phyloP scores from a whole-genome alignment of 73 alveolate species.

The Paramecium caudatum region DNA sequence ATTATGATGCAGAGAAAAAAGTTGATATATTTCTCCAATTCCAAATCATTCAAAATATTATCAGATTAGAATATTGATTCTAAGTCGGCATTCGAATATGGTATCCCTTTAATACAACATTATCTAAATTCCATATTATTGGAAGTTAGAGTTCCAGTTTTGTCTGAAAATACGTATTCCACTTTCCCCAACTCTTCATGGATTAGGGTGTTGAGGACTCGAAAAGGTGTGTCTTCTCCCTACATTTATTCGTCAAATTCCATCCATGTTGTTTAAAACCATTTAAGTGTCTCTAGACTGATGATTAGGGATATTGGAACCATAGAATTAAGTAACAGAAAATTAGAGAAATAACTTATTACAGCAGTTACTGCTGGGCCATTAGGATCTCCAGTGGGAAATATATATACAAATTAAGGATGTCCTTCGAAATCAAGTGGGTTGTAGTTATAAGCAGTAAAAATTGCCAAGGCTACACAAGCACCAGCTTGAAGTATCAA shows the following conservation, averaged over 20 bases:
- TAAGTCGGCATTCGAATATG: conserved; percentile 62
- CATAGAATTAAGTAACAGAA: conserved; percentile 76
- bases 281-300: conserved; percentile 73
- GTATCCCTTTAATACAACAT: conserved; percentile 67
- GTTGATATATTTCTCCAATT: conserved; percentile 76
- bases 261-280: conserved; percentile 71
- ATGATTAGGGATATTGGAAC: conserved; percentile 78
- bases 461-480: conserved; percentile 58
- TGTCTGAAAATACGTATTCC: conserved; percentile 86
- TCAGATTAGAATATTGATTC: conserved; percentile 55
- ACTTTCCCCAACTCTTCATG: conserved; percentile 87
- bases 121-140: conserved; percentile 75
- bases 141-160: conserved; percentile 78
- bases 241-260: conserved; percentile 76
- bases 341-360: conserved; percentile 72
- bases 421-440: conserved; percentile 20
- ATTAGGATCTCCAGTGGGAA: not conserved
- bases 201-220: conserved; percentile 69
- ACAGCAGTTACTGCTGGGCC: conserved; percentile 64
- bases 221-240: conserved; percentile 64
- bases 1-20: conserved; percentile 82
- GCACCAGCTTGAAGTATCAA: conserved; percentile 39
- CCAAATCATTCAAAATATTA: conserved; percentile 64
- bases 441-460: conserved; percentile 38
- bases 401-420: conserved; percentile 3